A percentile compares a stretch with the other conserved stretches of the same genome.
Evolutionary conservation across 1,139 yeast genomes (phyloP).

Genomic region (Zygoascus hellenicus): DNA sequence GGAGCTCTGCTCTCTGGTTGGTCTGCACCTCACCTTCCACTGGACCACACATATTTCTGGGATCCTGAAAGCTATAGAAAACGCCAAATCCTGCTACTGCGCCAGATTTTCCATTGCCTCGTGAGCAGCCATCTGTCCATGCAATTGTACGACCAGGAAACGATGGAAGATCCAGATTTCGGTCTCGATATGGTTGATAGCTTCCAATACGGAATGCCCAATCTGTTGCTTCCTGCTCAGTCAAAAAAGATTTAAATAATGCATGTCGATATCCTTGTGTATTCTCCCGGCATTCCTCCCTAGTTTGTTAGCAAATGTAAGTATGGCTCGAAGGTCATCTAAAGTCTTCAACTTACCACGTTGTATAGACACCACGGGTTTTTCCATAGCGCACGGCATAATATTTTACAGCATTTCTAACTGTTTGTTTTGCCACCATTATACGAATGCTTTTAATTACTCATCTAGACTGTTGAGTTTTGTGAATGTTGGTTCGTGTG

Average conservation of each 20-base stretch:
- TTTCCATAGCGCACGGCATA: slow-evolving; percentile 63
- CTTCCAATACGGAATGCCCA: slow-evolving; percentile 27
- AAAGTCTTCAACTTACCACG: slow-evolving; percentile 40
- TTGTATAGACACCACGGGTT: slow-evolving; percentile 44
- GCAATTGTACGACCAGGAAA: slow-evolving; percentile 25
- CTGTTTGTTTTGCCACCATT: neutral
- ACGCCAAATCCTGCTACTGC: slow-evolving; percentile 69
- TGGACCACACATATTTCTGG: slow-evolving; percentile 50
- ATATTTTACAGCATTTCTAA: slow-evolving; percentile 18
- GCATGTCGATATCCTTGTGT: slow-evolving; percentile 54
- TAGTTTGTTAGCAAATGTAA: neutral
- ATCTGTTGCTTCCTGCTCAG: slow-evolving; percentile 41
- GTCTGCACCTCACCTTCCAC: slow-evolving; percentile 50
- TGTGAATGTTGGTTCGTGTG: too few relatives aligned
- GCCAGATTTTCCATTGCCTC: slow-evolving; percentile 44
- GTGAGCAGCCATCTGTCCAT: slow-evolving; percentile 70
- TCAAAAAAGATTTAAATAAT: slow-evolving; percentile 47
- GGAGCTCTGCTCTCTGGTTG: slow-evolving; percentile 75
- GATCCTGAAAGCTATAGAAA: slow-evolving; percentile 53
- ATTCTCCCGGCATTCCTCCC: slow-evolving; percentile 26
- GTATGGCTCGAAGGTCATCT: neutral
- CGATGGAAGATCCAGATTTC: too few relatives aligned
- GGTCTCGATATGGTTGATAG: neutral
- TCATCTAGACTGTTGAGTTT: too few relatives aligned
- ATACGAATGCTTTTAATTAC: too few relatives aligned